Evolutionary conservation across 169 alveolate species (phyloP), one percentile per base, ranked within the genome.

Genomic region (Plasmodium berghei): DNA sequence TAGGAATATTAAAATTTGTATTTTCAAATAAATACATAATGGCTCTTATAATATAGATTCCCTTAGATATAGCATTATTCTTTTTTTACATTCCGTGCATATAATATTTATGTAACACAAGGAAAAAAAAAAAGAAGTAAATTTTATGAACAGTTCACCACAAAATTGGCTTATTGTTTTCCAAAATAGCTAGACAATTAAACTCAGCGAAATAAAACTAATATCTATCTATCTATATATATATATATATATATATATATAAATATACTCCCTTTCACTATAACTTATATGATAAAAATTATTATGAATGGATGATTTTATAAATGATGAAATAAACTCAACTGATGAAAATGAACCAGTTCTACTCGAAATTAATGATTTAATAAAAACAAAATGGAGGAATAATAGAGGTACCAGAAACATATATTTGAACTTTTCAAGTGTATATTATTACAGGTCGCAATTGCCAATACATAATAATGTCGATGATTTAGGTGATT

Each of bases 301-400:
- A 71, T 71, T 71, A 73, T 83, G 90, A 58, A 83, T 83, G 90
- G 90, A 83, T 56, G 58, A 18, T 71, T 83, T 83, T 52, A 83
- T 83, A 66, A 83, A 83, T 42, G 77, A 83, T n/a, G 90, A 83
- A 42, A 20, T 83, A 83, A 83, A 66, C 54, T 46, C 72, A 10
- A 18, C 72, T 46, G 85, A 67, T 45, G 90, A 83, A 69, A 83
- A 83, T 46, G 90, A 83, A 59, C 85, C 90, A 1, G 58, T 83
- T 16, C 46, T 83, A 24, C 48, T 83, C 54, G 85, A 83, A 34
- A 67, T 83, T 22, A 20, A 54, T 5, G 90, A 83, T 8, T 24
- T 83, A 56, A 6, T 83, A 46, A 12, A 40, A 28, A 40, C 55
- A 70, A 56, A 56, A 40, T 46, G 48, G 69, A n/a, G 18, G 9